Evolutionary conservation across 1,284 basidiomycete species (phyloP).

Genomic region (Tylopilus sp.): DNA sequence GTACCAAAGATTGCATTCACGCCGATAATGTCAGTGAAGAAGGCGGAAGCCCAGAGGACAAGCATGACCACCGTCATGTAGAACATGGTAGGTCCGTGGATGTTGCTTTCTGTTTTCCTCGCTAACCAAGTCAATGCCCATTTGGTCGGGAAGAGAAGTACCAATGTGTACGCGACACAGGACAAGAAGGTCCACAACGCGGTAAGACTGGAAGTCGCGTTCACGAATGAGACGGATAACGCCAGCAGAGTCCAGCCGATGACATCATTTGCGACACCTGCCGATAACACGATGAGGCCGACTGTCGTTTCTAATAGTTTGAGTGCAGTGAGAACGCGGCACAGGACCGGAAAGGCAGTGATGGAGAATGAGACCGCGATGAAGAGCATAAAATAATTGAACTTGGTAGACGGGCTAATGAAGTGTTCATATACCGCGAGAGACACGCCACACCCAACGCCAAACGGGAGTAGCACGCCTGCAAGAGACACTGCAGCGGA

Average conservation of each 20-base stretch:
- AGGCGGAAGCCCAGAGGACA: slow-evolving; percentile 80
- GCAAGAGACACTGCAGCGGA: slow-evolving; percentile 51
- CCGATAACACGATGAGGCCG: slow-evolving; percentile 89
- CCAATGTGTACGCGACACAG: slow-evolving; percentile 77
- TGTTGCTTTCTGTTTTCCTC: slow-evolving; percentile 73
- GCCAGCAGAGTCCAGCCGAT: slow-evolving; percentile 78
- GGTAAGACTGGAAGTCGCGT: slow-evolving; percentile 69
- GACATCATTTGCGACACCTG: slow-evolving; percentile 91
- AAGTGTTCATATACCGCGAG: slow-evolving; percentile 80
- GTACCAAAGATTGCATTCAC: slow-evolving; percentile 86
- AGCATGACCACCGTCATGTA: slow-evolving; percentile 80
- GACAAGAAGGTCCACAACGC: slow-evolving; percentile 81
- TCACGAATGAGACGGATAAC: slow-evolving; percentile 86
- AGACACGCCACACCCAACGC: slow-evolving; percentile 79
- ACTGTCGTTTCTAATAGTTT: slow-evolving; percentile 90
- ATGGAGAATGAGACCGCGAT: slow-evolving; percentile 90
- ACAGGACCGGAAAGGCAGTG: slow-evolving; percentile 92
- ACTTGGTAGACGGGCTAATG: slow-evolving; percentile 59
- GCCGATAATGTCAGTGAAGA: slow-evolving; percentile 93
- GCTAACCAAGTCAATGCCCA: slow-evolving; percentile 68
- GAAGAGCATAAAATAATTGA: slow-evolving; percentile 92
- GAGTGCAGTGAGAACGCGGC: slow-evolving; percentile 80
- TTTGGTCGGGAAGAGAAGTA: slow-evolving; percentile 75
- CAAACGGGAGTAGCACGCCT: slow-evolving; percentile 80
- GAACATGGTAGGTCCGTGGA: slow-evolving; percentile 71